Evolutionary conservation across 805 yeast species (phyloP), one percentile per base, ranked within the genome.

Genomic region (Lipomyces oligophaga): DNA sequence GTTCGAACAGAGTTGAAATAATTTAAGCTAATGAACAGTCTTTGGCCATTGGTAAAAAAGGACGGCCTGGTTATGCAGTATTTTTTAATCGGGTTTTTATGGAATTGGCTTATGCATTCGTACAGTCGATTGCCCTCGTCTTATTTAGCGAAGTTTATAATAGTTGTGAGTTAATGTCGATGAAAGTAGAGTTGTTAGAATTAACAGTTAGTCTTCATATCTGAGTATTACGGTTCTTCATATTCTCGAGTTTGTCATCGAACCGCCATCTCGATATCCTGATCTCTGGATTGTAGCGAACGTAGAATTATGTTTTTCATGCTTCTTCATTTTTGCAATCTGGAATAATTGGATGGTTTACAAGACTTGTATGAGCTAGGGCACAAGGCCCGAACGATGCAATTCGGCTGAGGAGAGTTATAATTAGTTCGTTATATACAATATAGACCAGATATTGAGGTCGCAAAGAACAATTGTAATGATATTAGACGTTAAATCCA

Each of bases 231-330:
- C 69, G 1, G 63, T 58, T 0, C 66, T 81, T 24, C 89, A 83
- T 55, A 39, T 72, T 0, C 62, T 77, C 5, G 96, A 88, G 46
- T 59, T 64, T 30, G 57, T 65, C 19, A 47, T 73, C 1, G 51
- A 63, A 1, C 47, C 57, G 6, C 55, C 60, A 4, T 48, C 43
- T 3, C 62, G 65, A 31, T 82, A 79, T 53, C 96, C 97, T 1
- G 97, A 93, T 63, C 57, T 93, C 4, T 86, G 93, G 89, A 85
- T 85, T 0, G 72, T 90, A 20, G 75, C 79, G 3, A 93, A 93
- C 60, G 79, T 83, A 34, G 59, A 81, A 0, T 60, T 88, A 2
- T 83, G 93, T 0, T 88, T 86, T 61, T 83, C 76, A 0, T 85
- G 88, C 49, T 90, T 89, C 58, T 62, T 67, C 0, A 60, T 83